Percentiles rank a stretch among this genome's conserved stretches.
Evolutionary conservation across 139 green algal species (phyloP).

Genomic region (Chlorella sp.): DNA sequence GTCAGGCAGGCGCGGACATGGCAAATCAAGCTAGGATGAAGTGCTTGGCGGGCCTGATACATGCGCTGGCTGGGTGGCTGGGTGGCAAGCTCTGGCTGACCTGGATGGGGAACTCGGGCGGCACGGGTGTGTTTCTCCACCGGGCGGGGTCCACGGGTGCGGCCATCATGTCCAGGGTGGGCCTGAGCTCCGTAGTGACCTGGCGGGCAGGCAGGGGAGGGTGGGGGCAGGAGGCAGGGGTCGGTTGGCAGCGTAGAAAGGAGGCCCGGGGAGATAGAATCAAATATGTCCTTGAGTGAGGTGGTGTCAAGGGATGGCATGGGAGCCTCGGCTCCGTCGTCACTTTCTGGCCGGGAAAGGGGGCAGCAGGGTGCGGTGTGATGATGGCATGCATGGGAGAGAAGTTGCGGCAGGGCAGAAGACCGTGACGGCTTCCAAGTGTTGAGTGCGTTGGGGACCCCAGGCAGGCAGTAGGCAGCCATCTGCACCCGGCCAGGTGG

Average conservation of each 20-base stretch:
- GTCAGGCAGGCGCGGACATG: neutral
- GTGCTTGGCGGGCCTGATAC: neutral
- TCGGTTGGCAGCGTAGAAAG: neutral
- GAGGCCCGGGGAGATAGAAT: too few relatives aligned
- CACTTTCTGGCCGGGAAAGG: too few relatives aligned
- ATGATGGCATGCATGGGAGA: too few relatives aligned
- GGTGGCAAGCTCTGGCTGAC: neutral
- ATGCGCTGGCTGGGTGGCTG: neutral
- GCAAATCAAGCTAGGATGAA: neutral
- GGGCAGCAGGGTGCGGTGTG: too few relatives aligned
- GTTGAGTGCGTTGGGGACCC: too few relatives aligned
- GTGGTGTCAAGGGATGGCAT: too few relatives aligned
- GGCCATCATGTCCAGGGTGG: constrained; percentile 41
- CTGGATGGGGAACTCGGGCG: constrained; percentile 50
- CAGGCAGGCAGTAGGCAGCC: too few relatives aligned
- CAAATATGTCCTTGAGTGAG: too few relatives aligned
- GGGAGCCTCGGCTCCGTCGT: too few relatives aligned
- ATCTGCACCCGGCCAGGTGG: too few relatives aligned
- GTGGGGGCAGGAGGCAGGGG: neutral
- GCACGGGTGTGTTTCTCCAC: constrained; percentile 2
- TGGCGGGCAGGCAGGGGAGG: neutral
- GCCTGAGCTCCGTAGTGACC: constrained; percentile 58
- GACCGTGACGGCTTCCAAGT: too few relatives aligned
- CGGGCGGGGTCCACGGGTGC: constrained; percentile 27
- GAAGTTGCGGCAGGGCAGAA: too few relatives aligned